phyloP scores from a whole-genome alignment of 768 basidiomycete genomes.

The Phaffia tasmanica region DNA sequence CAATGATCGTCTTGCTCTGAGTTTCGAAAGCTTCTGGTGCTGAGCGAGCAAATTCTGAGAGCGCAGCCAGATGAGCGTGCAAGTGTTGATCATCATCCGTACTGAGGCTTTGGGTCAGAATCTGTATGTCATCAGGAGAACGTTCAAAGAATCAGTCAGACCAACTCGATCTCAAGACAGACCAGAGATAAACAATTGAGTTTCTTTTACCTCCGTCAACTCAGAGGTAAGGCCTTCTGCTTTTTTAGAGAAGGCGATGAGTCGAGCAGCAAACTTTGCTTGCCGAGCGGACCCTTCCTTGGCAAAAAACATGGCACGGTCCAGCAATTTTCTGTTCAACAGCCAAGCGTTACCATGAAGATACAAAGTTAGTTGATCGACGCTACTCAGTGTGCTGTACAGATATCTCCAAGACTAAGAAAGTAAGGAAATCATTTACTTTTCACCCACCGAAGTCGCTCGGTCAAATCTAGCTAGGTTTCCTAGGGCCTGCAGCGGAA shows the following conservation, averaged over 20 bases:
- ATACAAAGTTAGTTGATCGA: neutral
- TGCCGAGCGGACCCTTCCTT: constrained; percentile 52
- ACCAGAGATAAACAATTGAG: too few species aligned
- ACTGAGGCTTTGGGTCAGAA: constrained; percentile 43
- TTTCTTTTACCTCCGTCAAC: constrained; percentile 52
- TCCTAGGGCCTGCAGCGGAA: constrained; percentile 65
- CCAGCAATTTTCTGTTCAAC: constrained; percentile 36
- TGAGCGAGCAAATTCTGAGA: constrained; percentile 61
- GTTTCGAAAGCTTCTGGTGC: constrained; percentile 65
- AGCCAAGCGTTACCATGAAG: neutral
- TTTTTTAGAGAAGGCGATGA: constrained; percentile 53
- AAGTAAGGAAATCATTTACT: constrained; percentile 44
- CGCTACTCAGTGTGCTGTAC: too few species aligned
- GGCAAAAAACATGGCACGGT: constrained; percentile 53
- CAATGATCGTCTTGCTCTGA: constrained; percentile 61
- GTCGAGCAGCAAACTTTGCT: constrained; percentile 76
- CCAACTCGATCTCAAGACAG: neutral
- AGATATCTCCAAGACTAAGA: neutral
- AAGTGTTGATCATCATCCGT: constrained; percentile 44
- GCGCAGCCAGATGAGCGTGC: constrained; percentile 56
- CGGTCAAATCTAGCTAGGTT: constrained; percentile 53
- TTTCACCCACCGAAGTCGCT: constrained; percentile 51
- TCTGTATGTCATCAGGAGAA: constrained; percentile 39
- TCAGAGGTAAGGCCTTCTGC: constrained; percentile 46
- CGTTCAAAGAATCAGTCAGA: neutral